phyloP scores from a whole-genome alignment of 2,329 filamentous ascomycete genomes.

The Botrytis galanthina region DNA sequence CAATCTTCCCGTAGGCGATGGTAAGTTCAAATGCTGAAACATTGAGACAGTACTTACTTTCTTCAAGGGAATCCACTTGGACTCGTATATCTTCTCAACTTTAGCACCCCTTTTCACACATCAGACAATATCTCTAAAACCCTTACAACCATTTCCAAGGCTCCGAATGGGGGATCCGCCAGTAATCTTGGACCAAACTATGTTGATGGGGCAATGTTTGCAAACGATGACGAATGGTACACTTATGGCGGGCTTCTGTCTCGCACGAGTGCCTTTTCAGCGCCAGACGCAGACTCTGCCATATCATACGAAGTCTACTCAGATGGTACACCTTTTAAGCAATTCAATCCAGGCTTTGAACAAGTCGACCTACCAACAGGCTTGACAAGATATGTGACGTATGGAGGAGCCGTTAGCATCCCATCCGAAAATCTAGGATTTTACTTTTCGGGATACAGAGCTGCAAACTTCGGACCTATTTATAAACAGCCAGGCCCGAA shows the following conservation, averaged over 20 bases:
- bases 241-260: conserved; percentile 59
- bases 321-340: conserved; percentile 47
- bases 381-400: conserved; percentile 61
- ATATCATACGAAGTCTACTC: conserved; percentile 53
- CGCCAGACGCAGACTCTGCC: conserved; percentile 46
- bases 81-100: conserved; percentile 56
- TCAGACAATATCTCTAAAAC: conserved; percentile 53
- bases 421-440: conserved; percentile 70
- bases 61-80: conserved; percentile 51
- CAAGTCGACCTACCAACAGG: conserved; percentile 40
- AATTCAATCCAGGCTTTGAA: background rate
- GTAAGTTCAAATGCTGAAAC: conserved; percentile 40
- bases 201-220: conserved; percentile 61
- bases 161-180: conserved; percentile 43
- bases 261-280: conserved; percentile 39
- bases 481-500: conserved; percentile 33
- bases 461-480: conserved; percentile 51
- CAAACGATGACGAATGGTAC: conserved; percentile 61
- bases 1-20: conserved; percentile 37
- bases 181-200: conserved; percentile 57
- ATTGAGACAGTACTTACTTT: conserved; percentile 18
- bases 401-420: conserved; percentile 61
- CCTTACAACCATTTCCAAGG: conserved; percentile 50
- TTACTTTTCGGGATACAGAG: conserved; percentile 65
- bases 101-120: conserved; percentile 55